Percentiles rank a stretch among this genome's conserved stretches.
Evolutionary conservation across 75 land plant species (phyloP).

Genomic region (Selaginella tamariscina): DNA sequence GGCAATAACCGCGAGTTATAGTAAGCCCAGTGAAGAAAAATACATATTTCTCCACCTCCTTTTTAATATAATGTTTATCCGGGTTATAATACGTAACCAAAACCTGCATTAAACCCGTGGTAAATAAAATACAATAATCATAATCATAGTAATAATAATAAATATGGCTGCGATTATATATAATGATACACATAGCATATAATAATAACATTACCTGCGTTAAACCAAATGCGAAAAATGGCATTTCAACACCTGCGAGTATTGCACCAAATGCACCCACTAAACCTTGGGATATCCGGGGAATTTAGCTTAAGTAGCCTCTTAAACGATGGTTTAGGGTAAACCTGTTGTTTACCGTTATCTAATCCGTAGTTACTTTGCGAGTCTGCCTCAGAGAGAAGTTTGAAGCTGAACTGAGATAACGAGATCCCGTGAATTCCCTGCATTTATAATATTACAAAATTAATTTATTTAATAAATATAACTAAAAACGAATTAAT

Average conservation of each 20-base stretch:
- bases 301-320: not conserved
- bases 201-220: too few species aligned
- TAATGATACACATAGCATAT: too few species aligned
- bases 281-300: not conserved
- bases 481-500: not conserved
- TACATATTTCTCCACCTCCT: slow-evolving; percentile 9
- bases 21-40: not conserved
- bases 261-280: slow-evolving; percentile 1
- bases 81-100: slow-evolving; percentile 14
- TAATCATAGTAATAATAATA: too few species aligned
- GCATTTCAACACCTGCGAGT: not conserved
- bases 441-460: slow-evolving; percentile 10
- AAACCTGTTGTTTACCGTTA: not conserved
- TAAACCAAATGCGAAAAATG: slow-evolving; percentile 21
- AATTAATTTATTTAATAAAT: not conserved
- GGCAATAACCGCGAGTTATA: not conserved
- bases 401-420: slow-evolving; percentile 10
- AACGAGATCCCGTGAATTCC: not conserved
- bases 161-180: too few species aligned
- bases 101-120: slow-evolving; percentile 24
- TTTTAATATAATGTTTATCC: slow-evolving; percentile 14
- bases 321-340: not conserved
- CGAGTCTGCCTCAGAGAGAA: not conserved
- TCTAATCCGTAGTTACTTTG: not conserved
- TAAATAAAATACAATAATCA: too few species aligned